phyloP scores from a whole-genome alignment of 78 protist genomes.

The Dictyostelium purpureum region DNA sequence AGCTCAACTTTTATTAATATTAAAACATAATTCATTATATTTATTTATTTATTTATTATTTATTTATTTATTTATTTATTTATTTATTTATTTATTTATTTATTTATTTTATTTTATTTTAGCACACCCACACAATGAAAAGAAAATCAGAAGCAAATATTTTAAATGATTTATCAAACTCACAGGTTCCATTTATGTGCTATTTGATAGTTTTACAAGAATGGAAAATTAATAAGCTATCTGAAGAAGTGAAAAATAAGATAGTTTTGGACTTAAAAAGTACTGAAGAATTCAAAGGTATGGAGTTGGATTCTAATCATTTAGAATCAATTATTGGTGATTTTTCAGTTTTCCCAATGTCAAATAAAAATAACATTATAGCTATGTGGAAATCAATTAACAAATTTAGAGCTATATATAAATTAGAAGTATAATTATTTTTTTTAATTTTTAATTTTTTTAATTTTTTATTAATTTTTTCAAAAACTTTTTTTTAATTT shows the following conservation, averaged over 20 bases:
- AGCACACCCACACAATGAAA: not conserved
- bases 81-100: too few species aligned
- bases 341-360: not conserved
- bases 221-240: not conserved
- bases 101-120: too few species aligned
- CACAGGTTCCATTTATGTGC: not conserved
- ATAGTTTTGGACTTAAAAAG: not conserved
- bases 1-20: too few species aligned
- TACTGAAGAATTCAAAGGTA: not conserved
- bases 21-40: too few species aligned
- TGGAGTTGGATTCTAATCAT: not conserved
- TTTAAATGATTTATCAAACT: not conserved
- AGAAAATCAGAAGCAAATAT: not conserved
- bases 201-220: conserved; percentile 4
- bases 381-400: not conserved
- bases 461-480: not conserved
- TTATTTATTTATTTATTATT: too few species aligned
- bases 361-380: not conserved
- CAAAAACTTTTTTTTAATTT: not conserved
- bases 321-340: conserved; percentile 16
- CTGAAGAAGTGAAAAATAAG: not conserved
- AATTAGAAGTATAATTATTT: not conserved
- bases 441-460: not conserved
- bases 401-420: not conserved
- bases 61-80: too few species aligned